Evolutionary conservation across 2,329 filamentous ascomycete species (phyloP).

Genomic region (Paraconiothyrium sp.): DNA sequence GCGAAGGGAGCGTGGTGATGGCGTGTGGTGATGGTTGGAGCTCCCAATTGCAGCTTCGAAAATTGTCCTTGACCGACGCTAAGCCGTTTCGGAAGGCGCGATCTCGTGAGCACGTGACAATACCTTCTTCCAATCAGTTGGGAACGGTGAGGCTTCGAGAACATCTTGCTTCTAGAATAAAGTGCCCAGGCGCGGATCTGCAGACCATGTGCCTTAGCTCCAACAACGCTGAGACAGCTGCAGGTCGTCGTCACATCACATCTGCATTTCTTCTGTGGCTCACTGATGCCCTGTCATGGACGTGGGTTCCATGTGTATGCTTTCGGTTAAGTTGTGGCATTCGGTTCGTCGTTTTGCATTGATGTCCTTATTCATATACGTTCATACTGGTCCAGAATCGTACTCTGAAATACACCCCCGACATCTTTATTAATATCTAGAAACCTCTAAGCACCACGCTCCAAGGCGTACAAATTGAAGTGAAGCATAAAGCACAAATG

Average conservation of each 20-base stretch:
- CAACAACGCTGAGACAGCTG: constrained; percentile 31
- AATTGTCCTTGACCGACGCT: constrained; percentile 25
- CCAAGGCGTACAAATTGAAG: constrained; percentile 23
- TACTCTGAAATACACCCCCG: constrained; percentile 2
- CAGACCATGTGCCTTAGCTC: constrained; percentile 20
- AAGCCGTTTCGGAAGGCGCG: constrained; percentile 17
- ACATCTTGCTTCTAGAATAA: constrained; percentile 38
- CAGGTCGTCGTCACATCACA: constrained; percentile 30
- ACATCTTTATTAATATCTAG: constrained; percentile 1
- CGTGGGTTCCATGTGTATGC: not conserved
- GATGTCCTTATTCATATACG: not conserved
- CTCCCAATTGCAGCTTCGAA: constrained; percentile 29
- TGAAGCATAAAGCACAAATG: constrained; percentile 26
- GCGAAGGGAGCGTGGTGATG: constrained; percentile 23
- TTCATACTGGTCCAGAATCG: not conserved
- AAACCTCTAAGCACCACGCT: constrained; percentile 20
- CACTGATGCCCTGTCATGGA: not conserved
- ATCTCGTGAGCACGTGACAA: constrained; percentile 17
- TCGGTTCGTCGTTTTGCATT: not conserved
- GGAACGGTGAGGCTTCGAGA: constrained; percentile 22
- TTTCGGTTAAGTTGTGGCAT: not conserved
- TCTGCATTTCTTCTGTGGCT: not conserved
- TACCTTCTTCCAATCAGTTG: constrained; percentile 25
- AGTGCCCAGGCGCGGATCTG: constrained; percentile 30
- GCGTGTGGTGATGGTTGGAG: constrained; percentile 22